Evolutionary conservation across 2,329 filamentous ascomycete genomes (phyloP).

Genomic region (Chaetoscypha palmicola): DNA sequence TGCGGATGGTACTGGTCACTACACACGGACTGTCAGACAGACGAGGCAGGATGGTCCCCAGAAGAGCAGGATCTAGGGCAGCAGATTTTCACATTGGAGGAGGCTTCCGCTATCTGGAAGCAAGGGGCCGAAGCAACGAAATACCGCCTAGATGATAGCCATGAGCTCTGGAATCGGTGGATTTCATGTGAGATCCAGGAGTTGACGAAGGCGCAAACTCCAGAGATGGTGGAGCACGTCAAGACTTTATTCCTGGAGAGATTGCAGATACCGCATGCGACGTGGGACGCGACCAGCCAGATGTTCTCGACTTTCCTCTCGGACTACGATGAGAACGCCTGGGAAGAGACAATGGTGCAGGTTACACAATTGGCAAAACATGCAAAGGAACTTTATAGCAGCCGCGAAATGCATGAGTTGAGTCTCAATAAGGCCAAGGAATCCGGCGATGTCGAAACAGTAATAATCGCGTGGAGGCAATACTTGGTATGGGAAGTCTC

Average conservation of each 20-base stretch:
- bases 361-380: slow-evolving; percentile 55
- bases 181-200: slow-evolving; percentile 64
- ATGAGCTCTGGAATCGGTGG: slow-evolving; percentile 74
- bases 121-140: slow-evolving; percentile 65
- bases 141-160: slow-evolving; percentile 69
- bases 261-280: slow-evolving; percentile 63
- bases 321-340: slow-evolving; percentile 61
- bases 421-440: slow-evolving; percentile 53
- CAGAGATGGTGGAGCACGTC: slow-evolving; percentile 55
- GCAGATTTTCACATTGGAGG: slow-evolving; percentile 63
- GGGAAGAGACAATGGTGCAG: slow-evolving; percentile 66
- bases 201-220: slow-evolving; percentile 48
- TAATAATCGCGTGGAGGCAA: slow-evolving; percentile 47
- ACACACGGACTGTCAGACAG: slow-evolving; percentile 55
- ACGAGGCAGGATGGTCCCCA: slow-evolving; percentile 49
- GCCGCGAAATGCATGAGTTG: slow-evolving; percentile 62
- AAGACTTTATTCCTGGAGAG: slow-evolving; percentile 64
- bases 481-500: slow-evolving; percentile 83
- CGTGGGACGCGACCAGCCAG: slow-evolving; percentile 69
- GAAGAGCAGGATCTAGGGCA: slow-evolving; percentile 64
- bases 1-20: slow-evolving; percentile 72
- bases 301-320: slow-evolving; percentile 69
- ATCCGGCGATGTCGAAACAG: slow-evolving; percentile 47
- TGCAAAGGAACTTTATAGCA: slow-evolving; percentile 55
- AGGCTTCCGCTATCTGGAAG: slow-evolving; percentile 62